Percentiles rank a stretch among this genome's conserved stretches.
These are phyloP conservation scores for Chaetomium fimeti DNA, from an alignment of 495 filamentous ascomycete genomes.

Conservation along the genomic window DNA sequence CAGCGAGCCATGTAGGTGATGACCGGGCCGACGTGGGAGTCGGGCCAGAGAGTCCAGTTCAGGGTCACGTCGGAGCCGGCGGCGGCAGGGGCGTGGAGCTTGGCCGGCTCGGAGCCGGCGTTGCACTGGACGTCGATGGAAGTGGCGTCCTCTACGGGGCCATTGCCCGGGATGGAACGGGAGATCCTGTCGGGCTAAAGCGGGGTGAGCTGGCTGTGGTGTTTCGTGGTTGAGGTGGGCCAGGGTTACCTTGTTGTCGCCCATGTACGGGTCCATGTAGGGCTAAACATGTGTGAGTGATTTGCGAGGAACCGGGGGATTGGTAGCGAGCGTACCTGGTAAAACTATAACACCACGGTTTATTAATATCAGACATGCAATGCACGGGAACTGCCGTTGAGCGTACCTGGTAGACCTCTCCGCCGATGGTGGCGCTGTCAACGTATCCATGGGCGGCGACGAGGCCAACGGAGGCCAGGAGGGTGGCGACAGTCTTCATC, in stretches of 20 bases:
- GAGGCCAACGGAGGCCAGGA: conserved; percentile 49
- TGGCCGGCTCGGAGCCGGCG: conserved; percentile 51
- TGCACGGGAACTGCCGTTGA: background rate
- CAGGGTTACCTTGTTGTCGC: conserved; percentile 26
- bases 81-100: conserved; percentile 51
- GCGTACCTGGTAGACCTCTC: conserved; percentile 36
- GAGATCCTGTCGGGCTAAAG: conserved; percentile 45
- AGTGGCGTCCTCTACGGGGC: conserved; percentile 50
- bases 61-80: conserved; percentile 59
- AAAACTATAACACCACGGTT: conserved; percentile 20
- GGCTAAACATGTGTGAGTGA: conserved; percentile 27
- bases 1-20: conserved; percentile 67
- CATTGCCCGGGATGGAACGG: conserved; percentile 50
- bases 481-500: conserved; percentile 41
- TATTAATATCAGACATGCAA: conserved; percentile 5
- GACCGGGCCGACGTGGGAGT: conserved; percentile 62
- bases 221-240: background rate
- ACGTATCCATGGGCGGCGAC: conserved; percentile 65
- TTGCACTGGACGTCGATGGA: conserved; percentile 50
- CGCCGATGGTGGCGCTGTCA: conserved; percentile 48
- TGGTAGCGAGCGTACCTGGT: conserved; percentile 22
- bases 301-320: background rate
- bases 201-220: background rate
- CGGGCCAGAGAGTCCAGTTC: conserved; percentile 64
- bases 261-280: conserved; percentile 52